Evolutionary conservation across 2,329 filamentous ascomycete genomes (phyloP), one percentile per base, ranked within the genome.

Genomic region (Colletotrichum plurivorum): DNA sequence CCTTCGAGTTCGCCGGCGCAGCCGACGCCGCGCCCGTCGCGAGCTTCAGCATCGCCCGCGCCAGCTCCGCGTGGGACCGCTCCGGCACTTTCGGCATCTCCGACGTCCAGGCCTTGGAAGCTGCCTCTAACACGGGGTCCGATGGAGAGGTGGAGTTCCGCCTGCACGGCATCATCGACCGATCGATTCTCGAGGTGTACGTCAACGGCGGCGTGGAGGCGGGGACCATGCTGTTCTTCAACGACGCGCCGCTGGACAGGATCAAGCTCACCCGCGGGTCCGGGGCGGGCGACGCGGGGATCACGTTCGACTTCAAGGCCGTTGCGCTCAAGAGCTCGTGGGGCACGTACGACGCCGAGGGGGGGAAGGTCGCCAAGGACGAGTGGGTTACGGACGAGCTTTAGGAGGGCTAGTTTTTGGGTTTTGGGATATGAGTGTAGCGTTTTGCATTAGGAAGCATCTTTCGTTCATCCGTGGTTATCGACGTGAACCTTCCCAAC

Each of bases 141-240:
- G 74, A 79, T 9, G 73, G 76, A 9, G 54, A 68, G 10, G 73
- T 75, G 3, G 78, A 78, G 60, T 80, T 78, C 64, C 79, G 77
- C 0, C 76, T 80, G 36, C 77, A 72, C 13, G 79, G 78, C 16
- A 73, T 81, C 1, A 70, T 81, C 15, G 79, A 81, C 45, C 74
- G 79, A 5, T 81, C 79, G 1, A 72, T 81, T 3, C 64, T 79
- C 1, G 79, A 81, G 59, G 73, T 80, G 0, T 81, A 80, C 53
- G 61, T 81, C 22, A 73, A 79, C 46, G 75, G 73, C 10, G 79
- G 78, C 8, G 67, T 78, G 4, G 77, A 81, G 31, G 76, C 76
- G 46, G 76, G 74, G 5, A 80, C 79, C 0, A 75, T 74, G 43
- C 76, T 72, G 0, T 80, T 78, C 67, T 80, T 78, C 56, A 57